phyloP scores from a whole-genome alignment of 495 filamentous ascomycete genomes.

The Talaromyces liani region DNA sequence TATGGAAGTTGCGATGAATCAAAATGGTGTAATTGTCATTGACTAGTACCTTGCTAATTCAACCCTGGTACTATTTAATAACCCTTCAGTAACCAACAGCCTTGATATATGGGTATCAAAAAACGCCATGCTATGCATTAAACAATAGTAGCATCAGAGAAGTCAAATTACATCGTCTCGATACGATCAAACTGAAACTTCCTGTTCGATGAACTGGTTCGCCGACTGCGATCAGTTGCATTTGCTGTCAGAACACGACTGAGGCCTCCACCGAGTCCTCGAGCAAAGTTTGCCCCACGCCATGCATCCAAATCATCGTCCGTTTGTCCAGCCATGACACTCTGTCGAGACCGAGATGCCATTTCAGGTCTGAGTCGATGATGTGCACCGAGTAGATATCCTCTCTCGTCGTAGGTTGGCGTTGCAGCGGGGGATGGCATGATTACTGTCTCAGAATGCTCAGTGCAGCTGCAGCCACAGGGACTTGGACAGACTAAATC shows the following conservation, averaged over 20 bases:
- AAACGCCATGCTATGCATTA: conserved; percentile 5
- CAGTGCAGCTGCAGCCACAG: conserved; percentile 44
- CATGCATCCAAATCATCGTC: conserved; percentile 33
- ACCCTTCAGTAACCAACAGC: not conserved
- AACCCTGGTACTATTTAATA: not conserved
- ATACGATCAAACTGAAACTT: conserved; percentile 6
- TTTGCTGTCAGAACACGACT: conserved; percentile 25
- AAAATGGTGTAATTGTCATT: not conserved
- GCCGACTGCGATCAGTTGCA: not conserved
- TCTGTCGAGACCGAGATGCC: conserved; percentile 8
- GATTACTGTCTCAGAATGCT: conserved; percentile 18
- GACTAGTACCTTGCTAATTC: not conserved
- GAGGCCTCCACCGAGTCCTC: conserved; percentile 37
- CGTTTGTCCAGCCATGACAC: conserved; percentile 14
- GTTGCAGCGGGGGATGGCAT: conserved; percentile 1
- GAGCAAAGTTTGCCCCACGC: conserved; percentile 36
- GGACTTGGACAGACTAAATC: conserved; percentile 32
- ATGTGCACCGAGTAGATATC: conserved; percentile 8
- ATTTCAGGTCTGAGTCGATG: conserved; percentile 18
- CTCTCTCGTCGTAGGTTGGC: not conserved
- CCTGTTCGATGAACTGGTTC: conserved; percentile 5
- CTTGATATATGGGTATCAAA: conserved; percentile 3
- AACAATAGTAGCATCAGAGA: not conserved
- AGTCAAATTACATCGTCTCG: conserved; percentile 5
- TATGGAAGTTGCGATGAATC: not conserved